phyloP scores from a whole-genome alignment of 768 basidiomycete species.

The Boletus reticulatus region DNA sequence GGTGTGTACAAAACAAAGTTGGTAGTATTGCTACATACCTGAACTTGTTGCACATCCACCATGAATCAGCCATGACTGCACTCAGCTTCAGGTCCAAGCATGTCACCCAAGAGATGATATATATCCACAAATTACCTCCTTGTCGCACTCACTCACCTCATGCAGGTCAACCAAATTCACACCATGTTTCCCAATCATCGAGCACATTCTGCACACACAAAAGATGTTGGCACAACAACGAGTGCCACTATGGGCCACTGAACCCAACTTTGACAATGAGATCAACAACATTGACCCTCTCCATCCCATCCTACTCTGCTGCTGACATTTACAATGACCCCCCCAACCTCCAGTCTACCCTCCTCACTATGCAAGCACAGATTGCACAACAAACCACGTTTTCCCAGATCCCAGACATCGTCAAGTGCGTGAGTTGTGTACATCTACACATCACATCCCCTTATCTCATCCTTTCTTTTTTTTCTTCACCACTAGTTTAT shows the following conservation, averaged over 20 bases:
- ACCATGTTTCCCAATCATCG: no score
- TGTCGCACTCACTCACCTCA: no score
- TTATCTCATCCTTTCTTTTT: slow-evolving; percentile 1
- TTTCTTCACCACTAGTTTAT: slow-evolving; percentile 63
- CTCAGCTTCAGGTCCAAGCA: no score
- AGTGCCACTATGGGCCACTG: slow-evolving; percentile 71
- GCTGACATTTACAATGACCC: slow-evolving; percentile 31
- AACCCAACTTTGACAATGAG: slow-evolving; percentile 78
- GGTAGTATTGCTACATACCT: no score
- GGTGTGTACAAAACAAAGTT: no score
- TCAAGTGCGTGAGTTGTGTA: slow-evolving; percentile 67
- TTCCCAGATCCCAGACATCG: slow-evolving; percentile 81
- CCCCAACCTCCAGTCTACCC: slow-evolving; percentile 54
- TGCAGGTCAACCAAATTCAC: no score
- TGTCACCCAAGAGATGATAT: no score
- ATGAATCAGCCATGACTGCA: no score
- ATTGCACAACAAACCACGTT: slow-evolving; percentile 83
- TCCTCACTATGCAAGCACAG: slow-evolving; percentile 76
- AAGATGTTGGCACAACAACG: slow-evolving; percentile 60
- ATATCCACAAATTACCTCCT: no score
- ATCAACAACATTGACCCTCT: slow-evolving; percentile 58
- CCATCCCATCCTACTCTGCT: slow-evolving; percentile 27
- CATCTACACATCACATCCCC: not conserved
- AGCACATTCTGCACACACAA: not conserved
- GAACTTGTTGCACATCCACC: no score